These are phyloP conservation scores for Theileria parva DNA, from an alignment of 169 alveolate species.

Conservation along the genomic window DNA sequence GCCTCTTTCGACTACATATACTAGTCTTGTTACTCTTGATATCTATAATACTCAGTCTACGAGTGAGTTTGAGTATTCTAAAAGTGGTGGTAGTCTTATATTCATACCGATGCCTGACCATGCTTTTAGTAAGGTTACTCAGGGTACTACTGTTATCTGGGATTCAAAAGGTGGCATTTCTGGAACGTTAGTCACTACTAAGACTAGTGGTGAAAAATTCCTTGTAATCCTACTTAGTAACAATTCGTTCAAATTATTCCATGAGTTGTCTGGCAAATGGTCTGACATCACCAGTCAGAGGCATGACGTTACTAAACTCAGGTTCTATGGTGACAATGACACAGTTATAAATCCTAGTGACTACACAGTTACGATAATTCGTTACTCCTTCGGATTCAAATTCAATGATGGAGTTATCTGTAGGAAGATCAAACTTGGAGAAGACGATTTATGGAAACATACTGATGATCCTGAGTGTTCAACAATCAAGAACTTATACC, in stretches of 20 bases:
- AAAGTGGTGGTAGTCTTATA: neutral
- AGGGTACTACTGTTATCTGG: neutral
- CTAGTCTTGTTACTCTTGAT: neutral
- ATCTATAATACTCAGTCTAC: neutral
- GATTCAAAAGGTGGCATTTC: neutral
- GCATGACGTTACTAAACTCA: too few species aligned
- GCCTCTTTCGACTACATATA: too few species aligned
- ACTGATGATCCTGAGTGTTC: neutral
- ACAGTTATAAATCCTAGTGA: too few species aligned
- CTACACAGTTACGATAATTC: too few species aligned
- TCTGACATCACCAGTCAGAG: too few species aligned
- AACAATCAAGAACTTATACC: neutral
- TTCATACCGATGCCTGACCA: neutral
- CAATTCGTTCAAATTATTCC: neutral
- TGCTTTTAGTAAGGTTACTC: too few species aligned
- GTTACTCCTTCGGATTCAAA: too few species aligned
- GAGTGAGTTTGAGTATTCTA: neutral
- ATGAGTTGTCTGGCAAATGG: too few species aligned
- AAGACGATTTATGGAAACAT: neutral
- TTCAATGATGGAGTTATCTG: neutral
- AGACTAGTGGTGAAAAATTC: neutral
- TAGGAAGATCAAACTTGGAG: neutral
- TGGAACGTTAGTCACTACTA: neutral
- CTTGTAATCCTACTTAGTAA: neutral
- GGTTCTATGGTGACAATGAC: too few species aligned